Evolutionary conservation across 2,329 filamentous ascomycete species (phyloP), one percentile per base, ranked within the genome.

Genomic region (Xylariaceae sp.): DNA sequence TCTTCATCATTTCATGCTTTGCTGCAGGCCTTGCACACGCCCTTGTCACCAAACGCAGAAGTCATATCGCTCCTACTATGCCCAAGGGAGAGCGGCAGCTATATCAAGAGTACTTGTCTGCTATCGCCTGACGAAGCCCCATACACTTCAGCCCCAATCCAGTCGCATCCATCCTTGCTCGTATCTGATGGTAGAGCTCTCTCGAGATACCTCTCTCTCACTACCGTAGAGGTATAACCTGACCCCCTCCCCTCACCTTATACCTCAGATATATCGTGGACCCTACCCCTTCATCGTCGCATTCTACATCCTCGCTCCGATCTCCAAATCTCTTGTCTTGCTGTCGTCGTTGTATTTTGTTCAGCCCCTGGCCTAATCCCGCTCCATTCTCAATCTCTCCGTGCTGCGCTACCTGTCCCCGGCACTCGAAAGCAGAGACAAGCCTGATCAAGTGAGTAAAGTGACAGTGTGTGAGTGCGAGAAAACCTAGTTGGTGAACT

Each of bases 231-330:
- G n/a, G 22, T 26, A 11, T 26, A 26, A 50, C 51, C 19, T 13
- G 15, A 4, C 33, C 17, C 16, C 17, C 33, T 38, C 38, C 50
- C 56, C 53, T 58, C 47, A 56, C 50, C 43, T 49, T 52, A 48
- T 47, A 53, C 49, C 56, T 62, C 53, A 57, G 55, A 60, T 61
- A 60, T 61, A 57, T 53, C 52, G 47, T 54, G 52, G 53, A 51
- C 52, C 54, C 56, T 61, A 53, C 52, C 51, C 54, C 42, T 54
- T 48, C 48, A 53, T 53, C 46, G 52, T 59, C 50, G 51, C 56
- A 52, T 52, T 52, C 40, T 41, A 33, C 38, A 55, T 46, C 55
- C 55, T 57, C 54, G 56, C 52, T 53, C 55, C 52, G 54, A 59
- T 58, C 52, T 55, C 39, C 47, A 56, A 56, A 53, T 52, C 49